Percentiles rank a stretch among this genome's conserved stretches.
Evolutionary conservation across 768 basidiomycete genomes (phyloP).

Genomic region (Tricholoma sp.): DNA sequence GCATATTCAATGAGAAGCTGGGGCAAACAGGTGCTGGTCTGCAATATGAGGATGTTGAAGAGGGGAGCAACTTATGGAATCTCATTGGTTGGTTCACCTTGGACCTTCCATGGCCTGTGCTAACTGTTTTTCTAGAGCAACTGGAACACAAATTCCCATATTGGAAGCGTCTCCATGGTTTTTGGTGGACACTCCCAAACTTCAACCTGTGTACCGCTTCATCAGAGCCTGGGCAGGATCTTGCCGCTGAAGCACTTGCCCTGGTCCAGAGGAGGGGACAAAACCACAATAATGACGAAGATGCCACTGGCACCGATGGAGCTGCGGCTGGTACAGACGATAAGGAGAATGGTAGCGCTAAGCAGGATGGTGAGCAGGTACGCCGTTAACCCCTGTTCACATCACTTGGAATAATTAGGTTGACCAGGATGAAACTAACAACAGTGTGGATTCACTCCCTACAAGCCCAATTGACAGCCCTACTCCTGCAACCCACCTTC

Average conservation of each 20-base stretch:
- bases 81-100: background rate
- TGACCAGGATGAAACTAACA: background rate
- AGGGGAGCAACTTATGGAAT: background rate
- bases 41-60: background rate
- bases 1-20: no score
- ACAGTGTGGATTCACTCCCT: background rate
- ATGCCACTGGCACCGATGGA: background rate
- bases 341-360: background rate
- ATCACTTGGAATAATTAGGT: background rate
- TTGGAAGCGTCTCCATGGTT: no score
- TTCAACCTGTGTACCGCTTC: no score
- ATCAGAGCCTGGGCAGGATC: no score
- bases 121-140: background rate
- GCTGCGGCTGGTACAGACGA: background rate
- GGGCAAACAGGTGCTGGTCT: no score
- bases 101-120: background rate
- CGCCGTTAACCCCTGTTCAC: background rate
- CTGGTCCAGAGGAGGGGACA: background rate
- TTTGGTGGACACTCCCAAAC: no score
- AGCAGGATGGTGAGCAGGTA: background rate
- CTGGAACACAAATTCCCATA: background rate
- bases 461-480: background rate
- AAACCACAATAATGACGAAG: background rate
- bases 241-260: slow-evolving; percentile 1
- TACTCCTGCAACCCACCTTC: background rate